Conservation (phyloP, 345 rosid species). For the Salix dunnii region DNA sequence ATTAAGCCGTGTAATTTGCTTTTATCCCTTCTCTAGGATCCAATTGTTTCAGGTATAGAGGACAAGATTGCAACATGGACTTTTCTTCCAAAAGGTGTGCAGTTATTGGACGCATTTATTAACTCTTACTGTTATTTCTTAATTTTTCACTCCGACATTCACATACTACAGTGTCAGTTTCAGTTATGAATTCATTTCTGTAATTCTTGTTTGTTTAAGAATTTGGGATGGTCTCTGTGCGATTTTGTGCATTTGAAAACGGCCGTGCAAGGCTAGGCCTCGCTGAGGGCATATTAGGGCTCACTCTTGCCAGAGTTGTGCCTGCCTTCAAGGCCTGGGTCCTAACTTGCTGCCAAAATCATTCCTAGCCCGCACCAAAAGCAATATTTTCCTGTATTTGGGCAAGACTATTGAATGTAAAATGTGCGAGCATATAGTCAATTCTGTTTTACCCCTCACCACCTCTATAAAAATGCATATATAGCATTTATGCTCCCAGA, state of each 20-base stretch:
- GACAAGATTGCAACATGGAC: conserved; percentile 94
- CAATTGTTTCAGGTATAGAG: conserved; percentile 81
- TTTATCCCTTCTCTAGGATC: conserved; percentile 51
- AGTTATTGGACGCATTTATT: not conserved
- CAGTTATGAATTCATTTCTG: not conserved
- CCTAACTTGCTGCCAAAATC: not conserved
- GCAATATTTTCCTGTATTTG: no score
- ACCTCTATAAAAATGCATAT: not conserved
- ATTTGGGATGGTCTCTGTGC: not conserved
- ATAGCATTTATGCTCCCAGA: no score
- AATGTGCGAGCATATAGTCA: no score
- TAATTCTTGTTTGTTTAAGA: not conserved
- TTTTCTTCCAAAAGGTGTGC: conserved; percentile 87
- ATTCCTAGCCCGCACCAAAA: not conserved
- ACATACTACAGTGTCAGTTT: not conserved
- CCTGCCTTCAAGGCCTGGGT: not conserved
- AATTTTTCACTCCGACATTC: no score
- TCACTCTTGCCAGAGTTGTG: no score
- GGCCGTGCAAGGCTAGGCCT: not conserved
- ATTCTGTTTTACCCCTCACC: not conserved
- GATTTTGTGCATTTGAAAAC: not conserved
- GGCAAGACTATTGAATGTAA: no score
- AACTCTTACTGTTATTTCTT: not conserved
- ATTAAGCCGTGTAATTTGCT: not conserved
- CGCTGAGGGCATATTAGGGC: no score